phyloP scores from a whole-genome alignment of 2,329 filamentous ascomycete species.

The Ceratocystis destructans region DNA sequence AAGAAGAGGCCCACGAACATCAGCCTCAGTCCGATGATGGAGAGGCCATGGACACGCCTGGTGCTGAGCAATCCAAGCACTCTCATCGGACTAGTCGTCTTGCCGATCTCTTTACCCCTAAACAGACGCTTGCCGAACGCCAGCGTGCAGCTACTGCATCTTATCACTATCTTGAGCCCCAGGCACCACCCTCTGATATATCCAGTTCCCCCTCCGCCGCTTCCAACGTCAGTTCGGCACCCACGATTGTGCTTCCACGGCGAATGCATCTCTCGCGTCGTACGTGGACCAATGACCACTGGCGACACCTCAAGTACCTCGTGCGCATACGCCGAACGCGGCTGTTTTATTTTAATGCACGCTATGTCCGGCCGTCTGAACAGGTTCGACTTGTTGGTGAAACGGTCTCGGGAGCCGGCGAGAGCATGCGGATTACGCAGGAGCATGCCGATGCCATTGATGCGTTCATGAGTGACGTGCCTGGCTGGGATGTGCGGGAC shows the following conservation, averaged over 20 bases:
- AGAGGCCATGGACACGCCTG: neutral
- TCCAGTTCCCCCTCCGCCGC: constrained; percentile 16
- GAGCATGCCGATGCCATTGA: constrained; percentile 48
- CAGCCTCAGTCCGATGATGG: neutral
- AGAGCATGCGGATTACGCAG: constrained; percentile 35
- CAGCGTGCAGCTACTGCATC: constrained; percentile 12
- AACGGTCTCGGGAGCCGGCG: constrained; percentile 34
- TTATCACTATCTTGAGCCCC: constrained; percentile 16
- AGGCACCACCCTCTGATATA: neutral
- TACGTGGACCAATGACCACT: constrained; percentile 39
- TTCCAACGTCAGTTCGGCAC: constrained; percentile 24
- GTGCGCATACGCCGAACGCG: constrained; percentile 36
- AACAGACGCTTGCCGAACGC: neutral
- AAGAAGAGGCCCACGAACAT: neutral
- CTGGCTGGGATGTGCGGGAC: constrained; percentile 36
- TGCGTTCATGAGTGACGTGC: constrained; percentile 36
- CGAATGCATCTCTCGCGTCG: constrained; percentile 29
- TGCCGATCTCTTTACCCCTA: constrained; percentile 13
- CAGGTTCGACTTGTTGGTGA: constrained; percentile 33
- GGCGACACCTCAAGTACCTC: constrained; percentile 39
- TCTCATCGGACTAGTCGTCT: constrained; percentile 7
- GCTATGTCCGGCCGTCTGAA: constrained; percentile 18
- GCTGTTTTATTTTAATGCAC: constrained; percentile 28
- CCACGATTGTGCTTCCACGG: constrained; percentile 17
- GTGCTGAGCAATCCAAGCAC: neutral